A percentile compares a stretch with the other conserved stretches of the same genome.
Evolutionary conservation across 2,329 filamentous ascomycete species (phyloP).

Genomic region (Aspergillus hiratsukae): DNA sequence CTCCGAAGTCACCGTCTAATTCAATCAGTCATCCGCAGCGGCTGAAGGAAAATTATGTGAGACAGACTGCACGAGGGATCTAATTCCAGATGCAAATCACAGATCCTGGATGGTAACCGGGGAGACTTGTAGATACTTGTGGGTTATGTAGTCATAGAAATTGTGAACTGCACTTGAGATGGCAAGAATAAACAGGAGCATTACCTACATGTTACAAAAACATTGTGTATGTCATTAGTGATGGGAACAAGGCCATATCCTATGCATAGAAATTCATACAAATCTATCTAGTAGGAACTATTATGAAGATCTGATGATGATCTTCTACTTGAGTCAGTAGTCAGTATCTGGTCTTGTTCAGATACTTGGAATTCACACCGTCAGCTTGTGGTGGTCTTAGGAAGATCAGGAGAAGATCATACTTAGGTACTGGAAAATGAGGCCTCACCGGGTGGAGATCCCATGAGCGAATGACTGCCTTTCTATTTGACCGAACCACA

Average conservation of each 20-base stretch:
- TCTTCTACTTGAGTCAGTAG: neutral
- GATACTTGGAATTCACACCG: neutral
- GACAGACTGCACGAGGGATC: neutral
- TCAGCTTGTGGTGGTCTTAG: too few relatives aligned
- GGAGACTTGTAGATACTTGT: neutral
- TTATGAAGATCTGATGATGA: neutral
- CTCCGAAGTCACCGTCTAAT: neutral
- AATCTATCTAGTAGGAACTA: neutral
- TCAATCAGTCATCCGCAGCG: neutral
- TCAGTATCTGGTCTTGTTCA: neutral
- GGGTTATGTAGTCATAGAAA: neutral
- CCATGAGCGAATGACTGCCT: neutral
- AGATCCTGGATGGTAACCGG: neutral
- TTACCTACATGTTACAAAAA: neutral
- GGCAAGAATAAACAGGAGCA: neutral
- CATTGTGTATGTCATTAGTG: neutral
- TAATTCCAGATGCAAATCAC: neutral
- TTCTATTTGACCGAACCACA: neutral
- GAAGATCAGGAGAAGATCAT: neutral
- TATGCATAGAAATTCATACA: neutral
- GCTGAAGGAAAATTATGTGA: neutral
- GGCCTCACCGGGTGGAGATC: neutral
- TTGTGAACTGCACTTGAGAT: neutral
- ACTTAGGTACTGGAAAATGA: neutral
- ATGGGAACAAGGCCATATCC: neutral